These are phyloP conservation scores for Microbotryum violaceum DNA, from an alignment of 1,284 basidiomycete genomes.

Conservation along the genomic window DNA sequence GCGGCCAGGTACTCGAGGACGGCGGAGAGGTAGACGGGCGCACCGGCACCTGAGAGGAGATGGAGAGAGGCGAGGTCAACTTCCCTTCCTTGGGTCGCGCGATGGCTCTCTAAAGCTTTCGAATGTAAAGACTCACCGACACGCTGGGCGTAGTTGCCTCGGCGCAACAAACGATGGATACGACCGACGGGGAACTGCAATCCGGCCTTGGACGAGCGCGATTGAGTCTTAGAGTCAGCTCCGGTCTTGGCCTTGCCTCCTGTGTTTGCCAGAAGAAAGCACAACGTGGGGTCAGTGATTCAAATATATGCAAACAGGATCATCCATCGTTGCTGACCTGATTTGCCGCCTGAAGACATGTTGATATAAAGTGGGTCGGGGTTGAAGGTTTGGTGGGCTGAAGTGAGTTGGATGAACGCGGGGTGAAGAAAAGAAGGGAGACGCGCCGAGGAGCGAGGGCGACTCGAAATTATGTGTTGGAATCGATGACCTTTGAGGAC, in stretches of 20 bases:
- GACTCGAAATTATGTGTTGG: no score
- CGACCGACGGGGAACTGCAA: constrained; percentile 79
- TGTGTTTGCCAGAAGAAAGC: no score
- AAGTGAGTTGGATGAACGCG: neutral
- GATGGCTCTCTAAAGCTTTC: no score
- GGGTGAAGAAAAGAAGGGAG: neutral
- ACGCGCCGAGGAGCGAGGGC: neutral
- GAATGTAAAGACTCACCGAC: constrained; percentile 46
- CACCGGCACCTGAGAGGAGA: constrained; percentile 26
- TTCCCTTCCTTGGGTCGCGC: no score
- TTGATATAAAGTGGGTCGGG: constrained; percentile 50
- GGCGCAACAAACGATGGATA: constrained; percentile 66
- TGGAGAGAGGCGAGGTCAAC: neutral
- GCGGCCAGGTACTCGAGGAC: constrained; percentile 77
- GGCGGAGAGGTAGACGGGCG: constrained; percentile 72
- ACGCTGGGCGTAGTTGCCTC: constrained; percentile 50
- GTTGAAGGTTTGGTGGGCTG: constrained; percentile 29
- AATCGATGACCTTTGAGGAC: no score
- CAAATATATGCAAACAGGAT: no score
- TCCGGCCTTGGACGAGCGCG: constrained; percentile 64
- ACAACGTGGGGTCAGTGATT: no score
- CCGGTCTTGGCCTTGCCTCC: constrained; percentile 56
- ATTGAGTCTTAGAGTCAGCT: constrained; percentile 50
- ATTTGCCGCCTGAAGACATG: constrained; percentile 54
- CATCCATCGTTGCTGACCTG: constrained; percentile 2